Conservation (phyloP, 1,139 yeast genomes). For the Blastobotrys capitulatus region DNA sequence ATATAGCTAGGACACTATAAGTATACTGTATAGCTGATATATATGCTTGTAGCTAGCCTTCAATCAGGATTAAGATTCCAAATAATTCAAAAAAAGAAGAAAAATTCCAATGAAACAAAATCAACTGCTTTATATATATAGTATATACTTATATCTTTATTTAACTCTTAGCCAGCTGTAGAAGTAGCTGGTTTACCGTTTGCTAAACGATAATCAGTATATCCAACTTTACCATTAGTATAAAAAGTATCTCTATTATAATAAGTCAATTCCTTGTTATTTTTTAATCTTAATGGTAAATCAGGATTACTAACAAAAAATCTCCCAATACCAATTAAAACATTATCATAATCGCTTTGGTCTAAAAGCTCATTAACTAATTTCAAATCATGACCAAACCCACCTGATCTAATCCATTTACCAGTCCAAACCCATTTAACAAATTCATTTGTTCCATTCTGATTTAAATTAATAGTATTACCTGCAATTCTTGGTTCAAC, state of each 20-base stretch:
- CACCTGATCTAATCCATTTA: constrained; percentile 37
- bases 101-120: too few species aligned
- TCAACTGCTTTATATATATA: too few species aligned
- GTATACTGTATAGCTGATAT: too few species aligned
- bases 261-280: constrained; percentile 29
- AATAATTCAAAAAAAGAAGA: too few species aligned
- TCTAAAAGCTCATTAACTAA: constrained; percentile 21
- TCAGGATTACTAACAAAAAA: constrained; percentile 48
- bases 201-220: constrained; percentile 29
- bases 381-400: constrained; percentile 28
- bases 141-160: too few species aligned
- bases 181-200: not conserved
- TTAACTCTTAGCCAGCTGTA: too few species aligned
- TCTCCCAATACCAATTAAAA: constrained; percentile 44
- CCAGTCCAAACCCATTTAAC: constrained; percentile 37
- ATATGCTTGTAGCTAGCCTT: too few species aligned
- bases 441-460: constrained; percentile 15
- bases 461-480: not conserved
- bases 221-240: constrained; percentile 31
- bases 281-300: constrained; percentile 37
- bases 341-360: constrained; percentile 33
- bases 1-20: too few species aligned
- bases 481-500: constrained; percentile 41
- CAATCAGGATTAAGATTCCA: too few species aligned
- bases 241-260: constrained; percentile 37